Percentiles rank a stretch among this genome's conserved stretches.
These are phyloP conservation scores for Harringtonia lauricola DNA, from an alignment of 2,329 filamentous ascomycete genomes.

Conservation along the genomic window DNA sequence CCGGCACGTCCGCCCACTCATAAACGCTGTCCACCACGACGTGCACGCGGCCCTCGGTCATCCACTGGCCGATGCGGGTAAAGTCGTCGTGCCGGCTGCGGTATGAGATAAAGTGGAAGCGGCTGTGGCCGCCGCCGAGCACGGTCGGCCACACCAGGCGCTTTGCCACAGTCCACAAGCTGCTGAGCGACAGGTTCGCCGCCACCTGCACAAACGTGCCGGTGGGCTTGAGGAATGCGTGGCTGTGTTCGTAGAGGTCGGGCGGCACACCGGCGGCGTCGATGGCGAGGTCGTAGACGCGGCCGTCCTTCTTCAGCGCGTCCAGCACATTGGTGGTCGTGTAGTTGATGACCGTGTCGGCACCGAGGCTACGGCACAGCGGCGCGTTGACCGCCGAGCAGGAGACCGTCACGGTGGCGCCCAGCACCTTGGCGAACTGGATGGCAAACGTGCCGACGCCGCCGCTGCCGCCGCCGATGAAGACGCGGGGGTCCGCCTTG, in stretches of 20 bases:
- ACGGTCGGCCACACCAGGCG: too few relatives aligned
- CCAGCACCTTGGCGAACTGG: slow-evolving; percentile 24
- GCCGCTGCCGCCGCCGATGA: slow-evolving; percentile 26
- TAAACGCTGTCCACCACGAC: too few relatives aligned
- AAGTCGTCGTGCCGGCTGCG: too few relatives aligned
- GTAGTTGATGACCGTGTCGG: slow-evolving; percentile 27
- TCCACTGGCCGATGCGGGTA: too few relatives aligned
- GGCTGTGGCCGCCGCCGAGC: too few relatives aligned
- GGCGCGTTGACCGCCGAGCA: slow-evolving; percentile 22
- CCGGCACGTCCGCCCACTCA: too few relatives aligned
- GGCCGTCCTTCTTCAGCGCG: slow-evolving; percentile 4
- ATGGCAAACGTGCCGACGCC: slow-evolving; percentile 25
- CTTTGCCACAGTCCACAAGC: too few relatives aligned
- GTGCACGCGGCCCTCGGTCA: too few relatives aligned
- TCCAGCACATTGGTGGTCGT: slow-evolving; percentile 8
- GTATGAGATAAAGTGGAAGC: too few relatives aligned
- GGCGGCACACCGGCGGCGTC: slow-evolving; percentile 15
- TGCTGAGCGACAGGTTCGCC: too few relatives aligned
- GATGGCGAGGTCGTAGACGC: slow-evolving; percentile 15
- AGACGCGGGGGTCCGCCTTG: slow-evolving; percentile 8
- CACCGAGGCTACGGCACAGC: slow-evolving; percentile 23
- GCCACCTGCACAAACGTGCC: slow-evolving; percentile 15
- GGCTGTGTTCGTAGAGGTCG: slow-evolving; percentile 13
- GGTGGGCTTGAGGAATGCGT: slow-evolving; percentile 10
- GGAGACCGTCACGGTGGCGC: slow-evolving; percentile 22